Evolutionary conservation across 495 filamentous ascomycete species (phyloP).

Genomic region (Aspergillus campestris): DNA sequence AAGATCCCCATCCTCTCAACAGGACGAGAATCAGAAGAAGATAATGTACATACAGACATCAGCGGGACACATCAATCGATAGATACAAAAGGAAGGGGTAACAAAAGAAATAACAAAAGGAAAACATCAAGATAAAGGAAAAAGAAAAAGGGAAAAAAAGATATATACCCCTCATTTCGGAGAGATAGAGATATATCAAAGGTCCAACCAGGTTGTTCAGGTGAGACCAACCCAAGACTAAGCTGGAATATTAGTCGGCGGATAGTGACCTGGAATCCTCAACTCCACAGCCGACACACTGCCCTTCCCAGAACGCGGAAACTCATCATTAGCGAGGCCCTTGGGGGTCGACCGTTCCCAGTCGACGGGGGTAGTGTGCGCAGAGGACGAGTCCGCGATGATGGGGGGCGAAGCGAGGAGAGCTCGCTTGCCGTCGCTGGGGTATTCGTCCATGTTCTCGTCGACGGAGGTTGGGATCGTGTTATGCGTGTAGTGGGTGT

Average conservation of each 20-base stretch:
- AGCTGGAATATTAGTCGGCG: constrained; percentile 25
- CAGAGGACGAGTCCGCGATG: background rate
- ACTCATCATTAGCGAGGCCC: constrained; percentile 4
- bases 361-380: background rate
- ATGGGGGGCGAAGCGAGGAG: too few species aligned
- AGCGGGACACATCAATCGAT: too few species aligned
- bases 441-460: constrained; percentile 5
- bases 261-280: constrained; percentile 33
- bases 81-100: too few species aligned
- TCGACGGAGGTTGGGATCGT: constrained; percentile 31
- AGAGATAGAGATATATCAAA: too few species aligned
- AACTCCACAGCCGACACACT: constrained; percentile 23
- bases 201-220: background rate
- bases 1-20: too few species aligned
- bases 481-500: constrained; percentile 27
- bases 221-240: constrained; percentile 5
- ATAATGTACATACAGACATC: too few species aligned
- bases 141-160: constrained; percentile 2
- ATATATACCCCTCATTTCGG: too few species aligned
- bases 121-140: constrained; percentile 3
- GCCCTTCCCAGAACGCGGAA: constrained; percentile 19
- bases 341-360: background rate
- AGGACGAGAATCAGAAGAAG: too few species aligned
- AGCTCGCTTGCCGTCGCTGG: too few species aligned
- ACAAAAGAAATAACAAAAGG: background rate